Evolutionary conservation across 306 rosid genomes (phyloP), one percentile per base, ranked within the genome.

Genomic region (Chamaecrista fasciculata): DNA sequence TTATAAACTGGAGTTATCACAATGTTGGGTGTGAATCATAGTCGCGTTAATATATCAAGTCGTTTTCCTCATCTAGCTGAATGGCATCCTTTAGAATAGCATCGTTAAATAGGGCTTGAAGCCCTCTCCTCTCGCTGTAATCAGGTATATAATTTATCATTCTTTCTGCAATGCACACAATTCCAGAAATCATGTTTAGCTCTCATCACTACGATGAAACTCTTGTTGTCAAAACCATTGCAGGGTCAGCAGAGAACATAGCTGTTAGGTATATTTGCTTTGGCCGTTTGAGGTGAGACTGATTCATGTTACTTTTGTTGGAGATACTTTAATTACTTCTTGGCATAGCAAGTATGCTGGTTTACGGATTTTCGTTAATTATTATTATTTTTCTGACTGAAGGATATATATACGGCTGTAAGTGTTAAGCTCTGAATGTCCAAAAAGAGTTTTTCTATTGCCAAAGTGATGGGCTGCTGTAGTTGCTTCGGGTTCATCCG

Each of bases 11-110:
- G 94, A 85, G 88, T 75, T 66, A 51, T 74, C 77, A 78, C 73
- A 76, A 94, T 94, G 99, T 75, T 86, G 83, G 84, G 76, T 88
- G 78, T 76, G 86, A 86, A 81, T 73, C 73, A 74, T 61, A 74
- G 82, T 34, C 85, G 80, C 55, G 76, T 78, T 39, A 71, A 68
- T 58, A 53, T 76, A 69, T 69, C 69, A n/a, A 79, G 85, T 71
- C 76, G 76, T 78, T 81, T 91, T 64, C 74, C 65, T 66, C 96
- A 94, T 69, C 81, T 89, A 72, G 97, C 95, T 56, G 97, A 94
- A 80, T 94, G 99, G 99, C 99, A 94, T 79, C 99, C 99, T 4
- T 86, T 91, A 51, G 84, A 91, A 87, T 85, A 81, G 76, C 87
- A 51, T 25, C 75, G 83, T 50, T 74, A 76, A 80, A 31, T 71